A percentile compares a stretch with the other conserved stretches of the same genome.
Evolutionary conservation across 441 rosid species (phyloP).

Genomic region (Croton laevigatus): DNA sequence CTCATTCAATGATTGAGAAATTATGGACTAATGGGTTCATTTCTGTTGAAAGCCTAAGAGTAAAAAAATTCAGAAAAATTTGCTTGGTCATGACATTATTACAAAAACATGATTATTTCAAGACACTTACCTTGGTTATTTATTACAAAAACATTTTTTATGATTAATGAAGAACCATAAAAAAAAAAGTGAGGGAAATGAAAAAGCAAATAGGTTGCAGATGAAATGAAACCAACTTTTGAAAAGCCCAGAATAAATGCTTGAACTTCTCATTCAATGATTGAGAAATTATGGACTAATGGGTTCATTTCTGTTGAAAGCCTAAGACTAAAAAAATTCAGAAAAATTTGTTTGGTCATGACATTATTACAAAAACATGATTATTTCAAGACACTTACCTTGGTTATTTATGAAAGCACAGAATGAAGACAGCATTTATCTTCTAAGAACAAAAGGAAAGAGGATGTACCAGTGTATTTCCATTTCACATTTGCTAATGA

Average conservation of each 20-base stretch:
- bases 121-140: not conserved
- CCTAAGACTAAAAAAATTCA: not conserved
- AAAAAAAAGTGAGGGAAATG: too few species aligned
- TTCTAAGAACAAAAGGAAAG: conserved; percentile 4
- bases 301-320: not conserved
- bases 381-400: not conserved
- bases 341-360: not conserved
- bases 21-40: not conserved
- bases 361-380: not conserved
- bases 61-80: not conserved
- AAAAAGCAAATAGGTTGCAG: too few species aligned
- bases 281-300: not conserved
- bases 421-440: not conserved
- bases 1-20: conserved; percentile 5
- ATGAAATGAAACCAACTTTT: not conserved
- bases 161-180: too few species aligned
- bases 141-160: too few species aligned
- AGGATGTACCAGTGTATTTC: conserved; percentile 60
- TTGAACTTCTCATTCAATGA: conserved; percentile 5
- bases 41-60: not conserved
- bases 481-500: conserved; percentile 64
- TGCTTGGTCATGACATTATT: not conserved
- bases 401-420: not conserved
- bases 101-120: not conserved
- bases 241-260: conserved; percentile 4